Percentiles rank a stretch among this genome's conserved stretches.
phyloP scores from a whole-genome alignment of 805 yeast genomes.

The Hagleromyces aurorensis region DNA sequence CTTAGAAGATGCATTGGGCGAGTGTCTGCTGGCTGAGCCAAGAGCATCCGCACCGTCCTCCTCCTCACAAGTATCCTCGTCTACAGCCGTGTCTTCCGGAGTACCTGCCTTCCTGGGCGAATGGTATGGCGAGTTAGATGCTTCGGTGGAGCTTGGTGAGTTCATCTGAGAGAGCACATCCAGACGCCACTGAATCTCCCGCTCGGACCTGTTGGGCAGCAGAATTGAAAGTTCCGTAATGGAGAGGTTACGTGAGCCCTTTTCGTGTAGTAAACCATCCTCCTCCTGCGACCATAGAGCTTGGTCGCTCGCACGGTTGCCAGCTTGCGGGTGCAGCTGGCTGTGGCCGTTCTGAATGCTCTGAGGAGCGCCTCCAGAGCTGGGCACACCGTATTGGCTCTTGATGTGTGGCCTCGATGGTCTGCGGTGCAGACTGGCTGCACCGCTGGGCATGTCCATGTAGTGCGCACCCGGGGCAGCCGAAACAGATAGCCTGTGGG shows the following conservation, averaged over 20 bases:
- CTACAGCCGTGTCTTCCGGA: constrained; percentile 19
- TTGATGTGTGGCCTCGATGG: constrained; percentile 7
- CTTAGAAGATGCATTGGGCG: constrained; percentile 11
- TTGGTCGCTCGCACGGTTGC: neutral
- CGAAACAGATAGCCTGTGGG: constrained; percentile 1
- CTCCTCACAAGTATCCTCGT: constrained; percentile 14
- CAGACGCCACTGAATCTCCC: constrained; percentile 62
- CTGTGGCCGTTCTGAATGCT: constrained; percentile 2
- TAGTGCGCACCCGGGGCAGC: too few relatives aligned
- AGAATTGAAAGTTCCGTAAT: constrained; percentile 67
- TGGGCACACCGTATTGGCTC: too few relatives aligned
- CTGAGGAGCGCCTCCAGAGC: too few relatives aligned
- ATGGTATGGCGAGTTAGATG: constrained; percentile 13
- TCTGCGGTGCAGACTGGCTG: too few relatives aligned
- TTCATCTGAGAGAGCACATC: constrained; percentile 31
- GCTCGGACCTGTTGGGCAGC: constrained; percentile 63
- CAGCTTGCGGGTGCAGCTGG: too few relatives aligned
- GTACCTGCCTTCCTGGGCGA: constrained; percentile 18
- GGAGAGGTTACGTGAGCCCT: constrained; percentile 51
- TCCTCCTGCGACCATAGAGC: constrained; percentile 51
- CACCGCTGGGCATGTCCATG: too few relatives aligned
- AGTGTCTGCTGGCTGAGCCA: constrained; percentile 9
- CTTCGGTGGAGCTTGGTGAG: constrained; percentile 7
- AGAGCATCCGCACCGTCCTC: constrained; percentile 15
- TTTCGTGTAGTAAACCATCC: constrained; percentile 53